Conservation (phyloP, 2,329 filamentous ascomycete species). For the Stagonosporopsis tanaceti region DNA sequence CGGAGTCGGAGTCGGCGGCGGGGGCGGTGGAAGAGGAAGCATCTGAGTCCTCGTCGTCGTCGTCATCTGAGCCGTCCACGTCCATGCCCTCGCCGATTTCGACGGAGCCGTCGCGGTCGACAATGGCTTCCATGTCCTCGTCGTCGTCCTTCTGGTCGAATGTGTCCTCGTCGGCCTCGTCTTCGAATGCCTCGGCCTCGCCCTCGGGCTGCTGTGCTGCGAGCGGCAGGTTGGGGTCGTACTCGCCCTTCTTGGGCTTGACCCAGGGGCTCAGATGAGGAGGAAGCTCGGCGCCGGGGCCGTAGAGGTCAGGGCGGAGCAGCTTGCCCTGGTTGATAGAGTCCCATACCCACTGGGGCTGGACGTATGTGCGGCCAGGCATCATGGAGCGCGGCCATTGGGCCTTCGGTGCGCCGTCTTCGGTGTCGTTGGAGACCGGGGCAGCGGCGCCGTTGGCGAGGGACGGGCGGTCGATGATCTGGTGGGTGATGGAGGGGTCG, state of each 20-base stretch:
- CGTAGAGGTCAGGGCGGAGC: conserved; percentile 85
- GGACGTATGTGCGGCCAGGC: conserved; percentile 90
- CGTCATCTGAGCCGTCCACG: conserved; percentile 51
- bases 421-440: conserved; percentile 53
- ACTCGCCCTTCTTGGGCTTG: conserved; percentile 82
- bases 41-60: conserved; percentile 56
- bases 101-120: conserved; percentile 51
- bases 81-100: conserved; percentile 62
- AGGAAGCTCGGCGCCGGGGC: conserved; percentile 86
- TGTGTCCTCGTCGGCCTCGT: conserved; percentile 56
- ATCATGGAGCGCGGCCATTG: conserved; percentile 73
- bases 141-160: conserved; percentile 51
- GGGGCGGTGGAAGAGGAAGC: conserved; percentile 38
- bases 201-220: conserved; percentile 88
- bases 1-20: conserved; percentile 56
- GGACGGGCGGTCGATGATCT: conserved; percentile 90
- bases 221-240: conserved; percentile 86
- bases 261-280: conserved; percentile 97
- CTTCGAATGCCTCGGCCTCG: conserved; percentile 77
- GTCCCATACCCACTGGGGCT: conserved; percentile 99
- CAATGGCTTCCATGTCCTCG: conserved; percentile 40
- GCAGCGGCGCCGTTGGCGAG: conserved; percentile 58
- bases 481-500: conserved; percentile 91
- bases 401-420: conserved; percentile 61
- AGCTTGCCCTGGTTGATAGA: conserved; percentile 91